Percentiles rank a stretch among this genome's conserved stretches.
phyloP scores from a whole-genome alignment of 208 protist genomes.

The Leishmania braziliensis region DNA sequence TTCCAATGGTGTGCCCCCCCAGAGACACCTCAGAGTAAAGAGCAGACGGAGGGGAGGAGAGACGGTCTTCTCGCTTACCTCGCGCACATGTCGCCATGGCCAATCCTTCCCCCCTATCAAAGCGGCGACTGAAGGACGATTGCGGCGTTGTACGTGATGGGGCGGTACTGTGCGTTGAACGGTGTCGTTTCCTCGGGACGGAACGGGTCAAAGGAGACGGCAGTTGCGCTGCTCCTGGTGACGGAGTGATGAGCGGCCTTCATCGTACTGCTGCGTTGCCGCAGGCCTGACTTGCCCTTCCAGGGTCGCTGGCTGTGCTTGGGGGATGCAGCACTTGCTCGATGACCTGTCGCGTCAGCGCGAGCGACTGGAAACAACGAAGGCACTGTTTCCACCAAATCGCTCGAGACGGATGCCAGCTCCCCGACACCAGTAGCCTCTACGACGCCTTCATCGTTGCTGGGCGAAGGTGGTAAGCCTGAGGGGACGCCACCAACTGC shows the following conservation, averaged over 20 bases:
- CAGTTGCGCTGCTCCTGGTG: neutral
- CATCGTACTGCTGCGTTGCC: neutral
- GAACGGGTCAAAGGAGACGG: conserved; percentile 20
- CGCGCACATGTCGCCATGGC: neutral
- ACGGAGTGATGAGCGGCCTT: neutral
- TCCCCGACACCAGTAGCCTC: neutral
- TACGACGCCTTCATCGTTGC: neutral
- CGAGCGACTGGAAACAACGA: neutral
- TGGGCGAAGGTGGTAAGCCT: neutral
- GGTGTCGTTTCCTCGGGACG: conserved; percentile 30
- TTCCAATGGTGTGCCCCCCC: neutral
- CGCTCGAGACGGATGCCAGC: neutral
- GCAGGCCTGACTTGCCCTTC: neutral
- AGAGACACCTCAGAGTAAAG: neutral
- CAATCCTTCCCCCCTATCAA: neutral
- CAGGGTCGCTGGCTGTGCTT: neutral
- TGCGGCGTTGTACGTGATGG: conserved; percentile 29
- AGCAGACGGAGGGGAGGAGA: neutral
- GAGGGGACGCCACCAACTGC: neutral
- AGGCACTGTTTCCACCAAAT: neutral
- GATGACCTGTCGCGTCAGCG: neutral
- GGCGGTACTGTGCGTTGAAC: conserved; percentile 23
- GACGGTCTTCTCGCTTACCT: neutral
- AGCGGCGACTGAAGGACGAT: conserved; percentile 4
- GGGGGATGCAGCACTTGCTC: neutral